These are phyloP conservation scores for Acanthamoeba triangularis DNA, from an alignment of 208 protist genomes.

Conservation along the genomic window DNA sequence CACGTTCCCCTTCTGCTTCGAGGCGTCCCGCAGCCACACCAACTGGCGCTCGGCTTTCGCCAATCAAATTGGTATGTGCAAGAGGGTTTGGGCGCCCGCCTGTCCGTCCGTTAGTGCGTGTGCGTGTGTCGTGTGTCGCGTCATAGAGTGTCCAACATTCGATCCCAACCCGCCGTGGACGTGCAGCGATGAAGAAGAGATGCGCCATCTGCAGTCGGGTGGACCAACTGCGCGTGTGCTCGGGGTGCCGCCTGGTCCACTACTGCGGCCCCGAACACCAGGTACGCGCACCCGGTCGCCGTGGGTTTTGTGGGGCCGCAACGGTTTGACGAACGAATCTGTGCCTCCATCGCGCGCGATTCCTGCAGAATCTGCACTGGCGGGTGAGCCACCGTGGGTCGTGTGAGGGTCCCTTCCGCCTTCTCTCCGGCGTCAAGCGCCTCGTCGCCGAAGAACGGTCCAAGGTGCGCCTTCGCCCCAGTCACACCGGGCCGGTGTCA, in stretches of 20 bases:
- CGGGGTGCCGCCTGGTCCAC: slow-evolving; percentile 3
- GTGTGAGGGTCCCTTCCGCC: slow-evolving; percentile 24
- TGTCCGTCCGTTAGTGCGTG: not conserved
- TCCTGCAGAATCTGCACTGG: not conserved
- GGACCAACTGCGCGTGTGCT: slow-evolving; percentile 1
- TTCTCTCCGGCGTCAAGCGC: not conserved
- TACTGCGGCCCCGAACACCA: slow-evolving; percentile 16
- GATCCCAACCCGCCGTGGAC: too few relatives aligned
- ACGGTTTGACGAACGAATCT: too few relatives aligned
- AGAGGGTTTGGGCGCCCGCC: too few relatives aligned
- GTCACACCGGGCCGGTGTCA: too few relatives aligned
- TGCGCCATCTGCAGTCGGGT: slow-evolving; percentile 8
- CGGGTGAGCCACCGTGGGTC: not conserved
- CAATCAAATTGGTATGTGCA: not conserved
- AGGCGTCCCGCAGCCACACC: not conserved
- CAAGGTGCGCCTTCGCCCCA: not conserved
- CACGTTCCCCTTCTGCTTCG: slow-evolving; percentile 16
- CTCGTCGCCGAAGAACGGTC: not conserved
- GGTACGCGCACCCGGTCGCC: not conserved
- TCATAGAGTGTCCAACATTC: not conserved
- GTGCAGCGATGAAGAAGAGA: not conserved
- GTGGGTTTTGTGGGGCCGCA: not conserved
- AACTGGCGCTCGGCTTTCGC: slow-evolving; percentile 17
- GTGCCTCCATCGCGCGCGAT: too few relatives aligned
- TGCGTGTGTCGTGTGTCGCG: not conserved